Base-by-base conservation (phyloP, 139 green algal genomes). In the Chlorella sp. region DNA sequence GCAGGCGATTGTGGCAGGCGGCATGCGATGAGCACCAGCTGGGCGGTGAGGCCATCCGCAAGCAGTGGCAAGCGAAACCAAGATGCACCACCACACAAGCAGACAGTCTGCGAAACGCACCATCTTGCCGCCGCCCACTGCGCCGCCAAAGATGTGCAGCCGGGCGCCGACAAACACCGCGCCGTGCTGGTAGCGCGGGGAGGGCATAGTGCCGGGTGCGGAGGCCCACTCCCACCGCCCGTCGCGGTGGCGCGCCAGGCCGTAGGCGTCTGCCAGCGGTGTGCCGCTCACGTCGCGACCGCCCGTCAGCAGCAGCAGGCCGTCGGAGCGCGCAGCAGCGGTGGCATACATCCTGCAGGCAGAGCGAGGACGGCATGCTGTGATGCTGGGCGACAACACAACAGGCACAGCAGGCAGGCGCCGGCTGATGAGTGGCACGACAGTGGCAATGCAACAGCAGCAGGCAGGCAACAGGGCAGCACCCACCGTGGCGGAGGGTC, bases 141-240 rank as follows among this genome's bases (percentile, higher is more conserved):
- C 96, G 30, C 97, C 97, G 30, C 97, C 97, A n/a, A 92, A 94
- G 30, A 99, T 95, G 88, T 99, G 96, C 85, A 99, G 80, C 36
- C 97, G 86, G 32, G 94, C 93, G 62, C 94, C 95, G 6, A 99
- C 96, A 95, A 99, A 99, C 32, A 98, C 95, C 11, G 95, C 94
- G 5, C 93, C 94, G 86, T 99, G 97, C 91, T 99, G 97, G 88
- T 99, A 99, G 60, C 97, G 88, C 0, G 94, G 91, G 1, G 91
- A 93, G 3, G 97, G 97, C 92, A 99, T 98, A 72, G 89, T 88
- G 28, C 96, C 97, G 20, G 97, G 97, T 3, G 97, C 97, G n/a
- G 93, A 91, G 44, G 98, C 96, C 97, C 97, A 99, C 90, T 99
- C 97, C 97, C 97, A 99, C 54, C 97, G 93, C 32, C 97, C 97